Evolutionary conservation across 176 grass and related monocot genomes (phyloP).

Genomic region (Aegilops bicornis): DNA sequence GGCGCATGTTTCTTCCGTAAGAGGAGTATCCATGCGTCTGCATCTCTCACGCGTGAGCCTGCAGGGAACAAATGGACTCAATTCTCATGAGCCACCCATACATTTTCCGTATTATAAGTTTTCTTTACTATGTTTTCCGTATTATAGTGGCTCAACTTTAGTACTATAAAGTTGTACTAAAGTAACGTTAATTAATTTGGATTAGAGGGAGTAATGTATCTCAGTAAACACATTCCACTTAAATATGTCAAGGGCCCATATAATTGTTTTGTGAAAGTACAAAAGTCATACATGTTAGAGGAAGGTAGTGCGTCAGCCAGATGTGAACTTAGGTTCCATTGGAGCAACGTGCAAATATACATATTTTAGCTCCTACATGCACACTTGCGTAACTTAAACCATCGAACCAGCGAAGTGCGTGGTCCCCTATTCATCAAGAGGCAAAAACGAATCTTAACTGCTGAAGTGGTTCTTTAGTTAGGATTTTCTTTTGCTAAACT

Average conservation of each 20-base stretch:
- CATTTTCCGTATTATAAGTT: background rate
- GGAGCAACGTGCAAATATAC: slow-evolving; percentile 16
- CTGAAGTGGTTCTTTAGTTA: background rate
- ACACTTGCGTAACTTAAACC: background rate
- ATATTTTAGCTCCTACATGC: background rate
- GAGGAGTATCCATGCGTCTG: too few relatives aligned
- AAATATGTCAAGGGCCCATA: background rate
- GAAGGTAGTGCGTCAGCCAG: background rate
- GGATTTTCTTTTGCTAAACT: background rate
- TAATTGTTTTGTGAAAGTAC: background rate
- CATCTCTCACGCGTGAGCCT: background rate
- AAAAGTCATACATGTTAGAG: too few relatives aligned
- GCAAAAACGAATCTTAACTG: slow-evolving; percentile 4
- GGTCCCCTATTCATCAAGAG: slow-evolving; percentile 2
- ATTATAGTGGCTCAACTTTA: background rate
- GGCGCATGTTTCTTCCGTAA: too few relatives aligned
- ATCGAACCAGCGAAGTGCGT: background rate
- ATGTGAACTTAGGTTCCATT: slow-evolving; percentile 11
- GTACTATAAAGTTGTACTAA: background rate
- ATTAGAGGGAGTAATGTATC: too few relatives aligned
- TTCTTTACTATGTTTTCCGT: too few relatives aligned
- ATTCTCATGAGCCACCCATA: background rate
- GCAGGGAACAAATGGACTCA: background rate
- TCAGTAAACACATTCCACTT: too few relatives aligned
- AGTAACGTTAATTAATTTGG: too few relatives aligned